Conservation (phyloP, 768 basidiomycete species). For the Tulasnella calospora region DNA sequence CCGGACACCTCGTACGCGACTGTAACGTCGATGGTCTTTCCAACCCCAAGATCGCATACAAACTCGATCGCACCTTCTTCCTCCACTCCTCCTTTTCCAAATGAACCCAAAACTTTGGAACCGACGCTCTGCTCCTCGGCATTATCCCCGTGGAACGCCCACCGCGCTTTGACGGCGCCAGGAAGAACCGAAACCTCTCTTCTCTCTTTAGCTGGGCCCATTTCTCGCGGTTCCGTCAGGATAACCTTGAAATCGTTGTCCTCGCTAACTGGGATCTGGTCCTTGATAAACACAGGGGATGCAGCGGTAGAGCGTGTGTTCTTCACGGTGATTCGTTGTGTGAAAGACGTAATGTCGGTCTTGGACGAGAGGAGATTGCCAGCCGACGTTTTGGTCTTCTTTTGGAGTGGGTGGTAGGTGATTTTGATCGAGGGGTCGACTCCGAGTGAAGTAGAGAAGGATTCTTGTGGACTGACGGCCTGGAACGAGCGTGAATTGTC, state of each 20-base stretch:
- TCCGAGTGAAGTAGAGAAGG: constrained; percentile 30
- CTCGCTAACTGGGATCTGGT: constrained; percentile 28
- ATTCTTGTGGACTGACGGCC: constrained; percentile 26
- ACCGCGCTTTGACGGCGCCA: constrained; percentile 24
- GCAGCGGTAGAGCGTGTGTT: constrained; percentile 23
- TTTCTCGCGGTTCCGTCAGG: constrained; percentile 34
- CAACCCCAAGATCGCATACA: constrained; percentile 44
- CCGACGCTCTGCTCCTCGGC: constrained; percentile 41
- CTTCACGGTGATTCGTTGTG: constrained; percentile 27
- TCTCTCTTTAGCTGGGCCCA: constrained; percentile 14
- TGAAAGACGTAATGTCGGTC: constrained; percentile 24
- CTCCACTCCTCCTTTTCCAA: constrained; percentile 10
- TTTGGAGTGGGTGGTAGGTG: constrained; percentile 24
- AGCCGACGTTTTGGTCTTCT: constrained; percentile 14
- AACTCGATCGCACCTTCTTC: constrained; percentile 52
- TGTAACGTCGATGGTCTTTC: constrained; percentile 43
- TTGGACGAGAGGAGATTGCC: constrained; percentile 14
- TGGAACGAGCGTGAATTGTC: constrained; percentile 13
- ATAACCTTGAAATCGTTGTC: constrained; percentile 35
- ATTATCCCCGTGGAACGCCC: constrained; percentile 33
- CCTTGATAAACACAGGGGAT: constrained; percentile 5
- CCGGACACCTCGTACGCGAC: constrained; percentile 53
- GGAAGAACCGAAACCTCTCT: constrained; percentile 47
- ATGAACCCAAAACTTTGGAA: constrained; percentile 49
- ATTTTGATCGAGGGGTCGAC: constrained; percentile 28